These are phyloP conservation scores for Colletotrichum eremochloae DNA, from an alignment of 2,329 filamentous ascomycete genomes.

Conservation along the genomic window DNA sequence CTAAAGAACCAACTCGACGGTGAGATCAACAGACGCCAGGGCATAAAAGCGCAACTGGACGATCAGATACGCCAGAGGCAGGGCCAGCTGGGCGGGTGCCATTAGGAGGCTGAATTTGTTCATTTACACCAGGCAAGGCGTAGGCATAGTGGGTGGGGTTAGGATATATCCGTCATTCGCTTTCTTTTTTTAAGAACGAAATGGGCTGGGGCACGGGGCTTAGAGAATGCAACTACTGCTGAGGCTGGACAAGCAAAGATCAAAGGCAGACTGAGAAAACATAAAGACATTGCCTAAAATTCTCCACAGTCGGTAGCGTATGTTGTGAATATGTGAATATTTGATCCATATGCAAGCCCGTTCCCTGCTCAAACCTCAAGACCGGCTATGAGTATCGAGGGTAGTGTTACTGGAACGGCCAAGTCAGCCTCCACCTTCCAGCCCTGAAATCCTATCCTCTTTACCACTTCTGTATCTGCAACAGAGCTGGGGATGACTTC, in stretches of 20 bases:
- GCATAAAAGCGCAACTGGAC: slow-evolving; percentile 23
- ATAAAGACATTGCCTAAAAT: background rate
- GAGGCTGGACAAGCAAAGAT: background rate
- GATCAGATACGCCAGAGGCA: slow-evolving; percentile 19
- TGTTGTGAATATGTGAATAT: background rate
- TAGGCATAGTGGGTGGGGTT: background rate
- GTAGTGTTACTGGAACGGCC: too few relatives aligned
- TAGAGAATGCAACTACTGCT: background rate
- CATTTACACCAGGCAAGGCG: background rate
- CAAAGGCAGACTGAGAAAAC: background rate
- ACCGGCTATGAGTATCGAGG: background rate
- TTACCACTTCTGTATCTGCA: too few relatives aligned
- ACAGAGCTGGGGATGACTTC: too few relatives aligned
- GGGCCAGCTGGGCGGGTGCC: background rate
- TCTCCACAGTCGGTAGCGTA: too few relatives aligned
- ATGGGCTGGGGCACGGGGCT: background rate
- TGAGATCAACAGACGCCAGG: slow-evolving; percentile 29
- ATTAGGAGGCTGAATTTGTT: too few relatives aligned
- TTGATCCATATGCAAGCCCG: background rate
- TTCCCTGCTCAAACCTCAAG: too few relatives aligned
- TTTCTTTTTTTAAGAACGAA: too few relatives aligned
- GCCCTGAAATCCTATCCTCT: too few relatives aligned
- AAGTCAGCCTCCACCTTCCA: too few relatives aligned
- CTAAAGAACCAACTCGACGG: slow-evolving; percentile 46
- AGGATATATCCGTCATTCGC: background rate